A percentile compares a stretch with the other conserved stretches of the same genome.
Conservation (phyloP, 768 basidiomycete genomes). For the Mycena pura region DNA sequence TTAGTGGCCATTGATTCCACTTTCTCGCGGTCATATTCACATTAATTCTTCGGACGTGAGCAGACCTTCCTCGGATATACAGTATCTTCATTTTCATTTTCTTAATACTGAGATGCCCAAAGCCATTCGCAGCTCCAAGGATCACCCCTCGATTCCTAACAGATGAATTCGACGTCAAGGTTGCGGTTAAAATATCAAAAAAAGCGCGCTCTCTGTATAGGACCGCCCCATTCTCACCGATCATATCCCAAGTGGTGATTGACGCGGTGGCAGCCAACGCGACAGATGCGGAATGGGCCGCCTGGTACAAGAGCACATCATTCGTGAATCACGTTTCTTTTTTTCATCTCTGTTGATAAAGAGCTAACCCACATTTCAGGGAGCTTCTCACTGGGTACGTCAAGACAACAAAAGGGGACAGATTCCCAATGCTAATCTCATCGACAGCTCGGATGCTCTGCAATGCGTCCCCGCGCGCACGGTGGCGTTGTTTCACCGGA, state of each 20-base stretch:
- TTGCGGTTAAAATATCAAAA: constrained; percentile 7
- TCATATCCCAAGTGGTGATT: constrained; percentile 15
- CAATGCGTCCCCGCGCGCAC: constrained; percentile 31
- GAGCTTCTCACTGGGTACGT: constrained; percentile 21
- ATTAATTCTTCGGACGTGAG: constrained; percentile 19
- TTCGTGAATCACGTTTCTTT: constrained; percentile 1
- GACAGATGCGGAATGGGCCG: constrained; percentile 14
- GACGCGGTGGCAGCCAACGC: constrained; percentile 18
- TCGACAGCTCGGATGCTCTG: constrained; percentile 21
- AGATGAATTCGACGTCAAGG: constrained; percentile 19
- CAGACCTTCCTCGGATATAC: too few species aligned
- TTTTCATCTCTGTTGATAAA: background rate
- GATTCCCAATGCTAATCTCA: background rate
- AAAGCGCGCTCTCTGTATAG: constrained; percentile 9
- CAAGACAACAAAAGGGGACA: background rate
- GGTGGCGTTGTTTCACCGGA: constrained; percentile 34
- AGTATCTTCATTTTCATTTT: background rate
- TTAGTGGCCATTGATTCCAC: constrained; percentile 15
- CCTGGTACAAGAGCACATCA: constrained; percentile 13
- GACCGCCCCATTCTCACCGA: constrained; percentile 1
- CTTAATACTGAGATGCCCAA: background rate
- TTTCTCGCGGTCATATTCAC: constrained; percentile 18
- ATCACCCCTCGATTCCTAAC: constrained; percentile 19
- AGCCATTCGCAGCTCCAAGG: constrained; percentile 15
- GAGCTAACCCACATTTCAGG: background rate